Percentiles rank a stretch among this genome's conserved stretches.
Evolutionary conservation across 179 eudicot species (phyloP).

Genomic region (Vitellaria paradoxa): DNA sequence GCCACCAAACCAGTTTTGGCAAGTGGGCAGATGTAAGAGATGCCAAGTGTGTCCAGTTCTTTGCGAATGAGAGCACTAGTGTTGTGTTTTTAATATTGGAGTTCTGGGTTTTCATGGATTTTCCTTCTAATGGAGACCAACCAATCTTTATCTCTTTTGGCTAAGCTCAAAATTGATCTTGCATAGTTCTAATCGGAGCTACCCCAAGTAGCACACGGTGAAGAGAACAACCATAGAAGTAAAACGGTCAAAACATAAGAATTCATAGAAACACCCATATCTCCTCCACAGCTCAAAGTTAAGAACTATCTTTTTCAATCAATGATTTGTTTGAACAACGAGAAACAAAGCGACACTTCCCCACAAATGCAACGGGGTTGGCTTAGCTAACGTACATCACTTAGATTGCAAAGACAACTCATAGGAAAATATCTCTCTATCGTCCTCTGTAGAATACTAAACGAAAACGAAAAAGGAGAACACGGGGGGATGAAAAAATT

Average conservation of each 20-base stretch:
- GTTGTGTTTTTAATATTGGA: slow-evolving; percentile 64
- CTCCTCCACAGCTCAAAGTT: not conserved
- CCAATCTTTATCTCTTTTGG: slow-evolving; percentile 60
- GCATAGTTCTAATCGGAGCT: slow-evolving; percentile 25
- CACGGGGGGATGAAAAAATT: too few relatives aligned
- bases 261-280: slow-evolving; percentile 1
- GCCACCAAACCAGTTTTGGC: slow-evolving; percentile 85
- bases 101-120: slow-evolving; percentile 85
- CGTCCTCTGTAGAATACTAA: too few relatives aligned
- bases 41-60: too few relatives aligned
- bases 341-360: too few relatives aligned
- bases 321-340: not conserved
- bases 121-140: slow-evolving; percentile 59
- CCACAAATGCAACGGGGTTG: too few relatives aligned
- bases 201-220: not conserved
- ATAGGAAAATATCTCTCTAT: too few relatives aligned
- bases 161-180: slow-evolving; percentile 40
- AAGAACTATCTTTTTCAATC: too few relatives aligned
- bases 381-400: too few relatives aligned
- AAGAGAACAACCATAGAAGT: slow-evolving; percentile 6
- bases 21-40: slow-evolving; percentile 59
- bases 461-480: too few relatives aligned
- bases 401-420: too few relatives aligned
- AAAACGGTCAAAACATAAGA: not conserved
- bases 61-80: slow-evolving; percentile 72